These are phyloP conservation scores for Fusarium pseudograminearum DNA, from an alignment of 2,329 filamentous ascomycete species.

Conservation along the genomic window DNA sequence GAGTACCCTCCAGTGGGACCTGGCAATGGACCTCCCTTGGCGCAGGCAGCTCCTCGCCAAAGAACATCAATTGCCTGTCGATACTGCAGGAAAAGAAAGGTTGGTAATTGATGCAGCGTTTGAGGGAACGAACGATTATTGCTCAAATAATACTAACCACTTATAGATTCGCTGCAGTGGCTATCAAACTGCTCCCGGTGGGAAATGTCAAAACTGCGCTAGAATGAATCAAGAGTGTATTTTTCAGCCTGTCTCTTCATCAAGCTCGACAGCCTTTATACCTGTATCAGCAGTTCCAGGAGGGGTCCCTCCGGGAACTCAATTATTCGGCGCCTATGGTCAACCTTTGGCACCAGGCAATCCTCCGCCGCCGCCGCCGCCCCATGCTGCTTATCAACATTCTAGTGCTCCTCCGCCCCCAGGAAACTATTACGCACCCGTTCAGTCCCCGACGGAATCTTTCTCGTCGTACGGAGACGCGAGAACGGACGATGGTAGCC, in stretches of 20 bases:
- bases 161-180: slow-evolving; percentile 70
- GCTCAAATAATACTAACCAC: slow-evolving; percentile 25
- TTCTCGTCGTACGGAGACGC: slow-evolving; percentile 56
- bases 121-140: background rate
- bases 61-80: slow-evolving; percentile 70
- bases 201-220: slow-evolving; percentile 71
- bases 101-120: slow-evolving; percentile 45
- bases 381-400: slow-evolving; percentile 45
- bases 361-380: slow-evolving; percentile 43
- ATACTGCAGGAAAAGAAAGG: slow-evolving; percentile 72
- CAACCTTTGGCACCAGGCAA: slow-evolving; percentile 62
- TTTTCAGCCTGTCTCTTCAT: slow-evolving; percentile 69
- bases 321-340: slow-evolving; percentile 68
- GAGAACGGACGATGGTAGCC: slow-evolving; percentile 50
- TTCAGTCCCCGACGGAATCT: slow-evolving; percentile 60
- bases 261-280: slow-evolving; percentile 68
- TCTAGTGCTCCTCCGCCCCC: slow-evolving; percentile 51
- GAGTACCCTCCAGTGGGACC: slow-evolving; percentile 53
- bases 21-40: slow-evolving; percentile 54
- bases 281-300: slow-evolving; percentile 69
- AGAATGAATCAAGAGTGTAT: slow-evolving; percentile 72
- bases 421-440: slow-evolving; percentile 56
- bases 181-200: slow-evolving; percentile 68
- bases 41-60: slow-evolving; percentile 67
- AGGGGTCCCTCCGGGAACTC: slow-evolving; percentile 68